phyloP scores from a whole-genome alignment of 2,329 filamentous ascomycete genomes.

The Cladorrhinum sp. region DNA sequence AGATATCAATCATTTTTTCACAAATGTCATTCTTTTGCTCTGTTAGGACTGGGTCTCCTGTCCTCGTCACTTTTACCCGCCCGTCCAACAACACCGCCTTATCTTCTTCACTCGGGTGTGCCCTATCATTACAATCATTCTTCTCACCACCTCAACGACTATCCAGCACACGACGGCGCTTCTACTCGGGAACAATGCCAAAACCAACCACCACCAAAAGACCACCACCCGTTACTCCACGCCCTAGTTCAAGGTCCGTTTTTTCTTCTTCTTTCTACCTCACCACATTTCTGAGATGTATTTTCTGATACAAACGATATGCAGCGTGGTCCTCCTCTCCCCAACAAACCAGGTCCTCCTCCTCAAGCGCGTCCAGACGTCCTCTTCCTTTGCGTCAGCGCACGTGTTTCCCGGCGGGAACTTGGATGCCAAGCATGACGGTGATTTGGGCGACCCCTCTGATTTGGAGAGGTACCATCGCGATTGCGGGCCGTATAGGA shows the following conservation, averaged over 20 bases:
- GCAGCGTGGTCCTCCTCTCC: conserved; percentile 81
- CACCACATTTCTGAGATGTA: too few species aligned
- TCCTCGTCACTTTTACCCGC: background rate
- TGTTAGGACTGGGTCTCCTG: background rate
- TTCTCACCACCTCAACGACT: background rate
- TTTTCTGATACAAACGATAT: background rate
- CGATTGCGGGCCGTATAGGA: conserved; percentile 71
- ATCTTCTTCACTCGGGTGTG: too few species aligned
- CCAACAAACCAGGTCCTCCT: conserved; percentile 84
- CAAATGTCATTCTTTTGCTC: background rate
- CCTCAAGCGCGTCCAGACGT: conserved; percentile 79
- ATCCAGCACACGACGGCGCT: too few species aligned
- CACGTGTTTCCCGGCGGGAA: conserved; percentile 96
- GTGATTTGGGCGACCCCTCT: background rate
- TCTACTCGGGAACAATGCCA: background rate
- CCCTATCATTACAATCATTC: background rate
- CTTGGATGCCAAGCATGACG: conserved; percentile 68
- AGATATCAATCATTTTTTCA: background rate
- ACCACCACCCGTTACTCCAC: background rate
- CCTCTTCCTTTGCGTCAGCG: conserved; percentile 80
- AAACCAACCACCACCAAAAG: background rate
- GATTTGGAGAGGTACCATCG: conserved; percentile 38
- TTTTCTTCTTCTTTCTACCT: too few species aligned
- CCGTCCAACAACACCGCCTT: background rate
- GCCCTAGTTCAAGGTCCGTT: background rate